Evolutionary conservation across 805 yeast genomes (phyloP), one percentile per base, ranked within the genome.

Genomic region (Yarrowia hollandica): DNA sequence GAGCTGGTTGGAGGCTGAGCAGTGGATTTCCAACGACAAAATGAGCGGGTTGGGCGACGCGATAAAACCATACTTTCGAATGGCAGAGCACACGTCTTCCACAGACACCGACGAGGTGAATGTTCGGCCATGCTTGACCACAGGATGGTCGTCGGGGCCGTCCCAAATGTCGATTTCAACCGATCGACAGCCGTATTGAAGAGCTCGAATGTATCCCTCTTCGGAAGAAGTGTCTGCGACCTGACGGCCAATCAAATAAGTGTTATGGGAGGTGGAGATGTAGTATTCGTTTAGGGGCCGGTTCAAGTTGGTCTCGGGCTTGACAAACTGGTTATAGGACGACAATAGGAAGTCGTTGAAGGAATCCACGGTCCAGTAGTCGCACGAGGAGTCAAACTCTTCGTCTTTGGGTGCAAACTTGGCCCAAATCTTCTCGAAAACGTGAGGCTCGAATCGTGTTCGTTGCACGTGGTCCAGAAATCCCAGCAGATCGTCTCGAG

Each of bases 161-260:
- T 92, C 96, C 99, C 99, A 94, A 18, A 94, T 77, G 71, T 94
- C 99, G 37, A 94, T 83, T 68, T 94, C 99, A n/a, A 94, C 77
- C 63, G 97, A 91, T 42, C 97, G 77, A 66, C 98, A 94, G 1
- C 99, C 98, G 59, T 90, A 80, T 69, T 90, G 97, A 50, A 94
- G 74, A 0, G 89, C 94, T 54, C 86, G 81, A 15, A 90, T 83
- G 65, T 94, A 94, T 0, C 95, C 95, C 67, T 92, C 97, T 1
- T 90, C 83, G 0, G 97, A 89, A 0, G 97, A 86, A 3, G 81
- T 84, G 18, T 94, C 96, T 1, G 85, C 96, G 15, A 88, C 79
- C 68, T 94, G 99, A 34, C 94, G 77, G 0, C 99, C 99, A 23
- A 84, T 72, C 3, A 94, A 75, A 67, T 94, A 94, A 0, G 99